phyloP scores from a whole-genome alignment of 2,329 filamentous ascomycete genomes.

The Lasiodiplodia theobromae region DNA sequence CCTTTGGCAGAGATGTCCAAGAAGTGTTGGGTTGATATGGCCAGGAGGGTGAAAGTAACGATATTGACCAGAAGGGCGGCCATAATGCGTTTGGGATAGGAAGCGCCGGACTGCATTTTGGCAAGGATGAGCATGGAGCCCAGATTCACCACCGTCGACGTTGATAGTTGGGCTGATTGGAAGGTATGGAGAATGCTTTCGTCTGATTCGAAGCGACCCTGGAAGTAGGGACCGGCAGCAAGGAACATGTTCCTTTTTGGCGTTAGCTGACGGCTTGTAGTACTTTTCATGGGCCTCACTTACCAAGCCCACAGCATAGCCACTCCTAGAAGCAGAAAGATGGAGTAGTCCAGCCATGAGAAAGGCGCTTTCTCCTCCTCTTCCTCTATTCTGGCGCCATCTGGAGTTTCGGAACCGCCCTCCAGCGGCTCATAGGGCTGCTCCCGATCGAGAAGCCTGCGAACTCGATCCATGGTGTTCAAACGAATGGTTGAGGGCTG shows the following conservation, averaged over 20 bases:
- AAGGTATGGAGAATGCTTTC: slow-evolving; percentile 80
- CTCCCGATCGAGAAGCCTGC: slow-evolving; percentile 40
- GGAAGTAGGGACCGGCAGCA: slow-evolving; percentile 92
- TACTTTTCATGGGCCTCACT: not conserved
- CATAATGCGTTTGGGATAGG: slow-evolving; percentile 87
- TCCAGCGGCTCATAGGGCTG: slow-evolving; percentile 47
- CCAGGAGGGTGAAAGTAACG: slow-evolving; percentile 77
- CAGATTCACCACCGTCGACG: slow-evolving; percentile 86
- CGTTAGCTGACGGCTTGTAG: not conserved
- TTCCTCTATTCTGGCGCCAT: slow-evolving; percentile 43
- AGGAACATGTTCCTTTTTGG: slow-evolving; percentile 91
- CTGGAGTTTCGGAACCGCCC: slow-evolving; percentile 44
- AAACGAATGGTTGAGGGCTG: not conserved
- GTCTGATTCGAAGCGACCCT: slow-evolving; percentile 75
- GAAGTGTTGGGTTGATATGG: slow-evolving; percentile 77
- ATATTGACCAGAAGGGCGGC: slow-evolving; percentile 78
- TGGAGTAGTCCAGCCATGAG: slow-evolving; percentile 84
- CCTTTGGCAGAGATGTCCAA: slow-evolving; percentile 65
- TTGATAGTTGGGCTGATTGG: slow-evolving; percentile 86
- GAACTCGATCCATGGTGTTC: slow-evolving; percentile 45
- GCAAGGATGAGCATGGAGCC: slow-evolving; percentile 77
- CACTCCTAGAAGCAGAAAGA: slow-evolving; percentile 85
- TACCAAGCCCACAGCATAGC: slow-evolving; percentile 99
- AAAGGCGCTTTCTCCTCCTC: slow-evolving; percentile 57
- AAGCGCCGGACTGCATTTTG: slow-evolving; percentile 80